Conservation (phyloP, 257 asterid genomes). For the Linderniella brevidens region DNA sequence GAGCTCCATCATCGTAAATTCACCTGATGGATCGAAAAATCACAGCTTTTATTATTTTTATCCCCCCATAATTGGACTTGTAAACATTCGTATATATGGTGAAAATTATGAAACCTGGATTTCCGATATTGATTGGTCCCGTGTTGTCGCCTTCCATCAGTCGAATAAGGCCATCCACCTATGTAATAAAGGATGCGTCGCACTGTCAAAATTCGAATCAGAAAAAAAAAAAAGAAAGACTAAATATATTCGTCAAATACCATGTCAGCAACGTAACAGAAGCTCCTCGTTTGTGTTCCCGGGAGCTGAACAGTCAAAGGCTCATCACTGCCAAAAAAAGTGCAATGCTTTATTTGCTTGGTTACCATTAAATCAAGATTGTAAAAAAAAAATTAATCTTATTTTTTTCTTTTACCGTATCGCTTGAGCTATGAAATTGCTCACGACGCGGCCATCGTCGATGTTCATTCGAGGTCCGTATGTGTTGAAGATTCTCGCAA, state of each 20-base stretch:
- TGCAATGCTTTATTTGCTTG: not conserved
- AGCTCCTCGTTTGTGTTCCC: conserved; percentile 96
- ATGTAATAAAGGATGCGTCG: conserved; percentile 7
- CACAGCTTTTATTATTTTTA: too few relatives aligned
- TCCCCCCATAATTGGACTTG: not conserved
- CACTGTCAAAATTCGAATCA: not conserved
- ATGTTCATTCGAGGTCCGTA: conserved; percentile 88
- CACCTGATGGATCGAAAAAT: conserved; percentile 20
- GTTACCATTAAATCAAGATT: not conserved
- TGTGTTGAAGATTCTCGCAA: conserved; percentile 66
- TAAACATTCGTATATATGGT: not conserved
- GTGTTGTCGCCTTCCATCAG: conserved; percentile 82
- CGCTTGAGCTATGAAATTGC: conserved; percentile 71
- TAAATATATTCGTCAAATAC: conserved; percentile 17
- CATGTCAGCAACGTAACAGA: conserved; percentile 90
- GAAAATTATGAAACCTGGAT: conserved; percentile 41
- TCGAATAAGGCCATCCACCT: conserved; percentile 90
- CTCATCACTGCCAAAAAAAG: conserved; percentile 40
- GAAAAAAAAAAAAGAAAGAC: not conserved
- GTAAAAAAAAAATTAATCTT: not conserved
- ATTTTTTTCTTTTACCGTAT: conserved; percentile 24
- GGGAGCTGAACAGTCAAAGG: conserved; percentile 93
- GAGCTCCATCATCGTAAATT: conserved; percentile 62
- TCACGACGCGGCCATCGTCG: conserved; percentile 72
- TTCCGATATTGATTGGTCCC: conserved; percentile 90